phyloP scores from a whole-genome alignment of 1,284 basidiomycete genomes.

The Rhodofomes roseus region DNA sequence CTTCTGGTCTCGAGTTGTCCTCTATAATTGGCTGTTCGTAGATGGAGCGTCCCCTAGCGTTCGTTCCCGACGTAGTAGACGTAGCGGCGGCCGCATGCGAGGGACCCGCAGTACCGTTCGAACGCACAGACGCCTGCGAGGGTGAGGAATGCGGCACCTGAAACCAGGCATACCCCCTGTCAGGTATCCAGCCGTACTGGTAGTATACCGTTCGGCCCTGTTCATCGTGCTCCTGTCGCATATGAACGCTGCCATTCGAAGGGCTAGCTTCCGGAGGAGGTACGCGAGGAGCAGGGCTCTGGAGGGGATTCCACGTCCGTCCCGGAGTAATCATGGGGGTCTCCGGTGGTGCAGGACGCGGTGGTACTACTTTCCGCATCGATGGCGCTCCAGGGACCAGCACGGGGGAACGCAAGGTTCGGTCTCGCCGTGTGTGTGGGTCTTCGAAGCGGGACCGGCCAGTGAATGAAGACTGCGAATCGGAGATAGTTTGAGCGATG shows the following conservation, averaged over 20 bases:
- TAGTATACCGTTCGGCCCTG: neutral
- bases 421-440: conserved; percentile 13
- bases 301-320: neutral
- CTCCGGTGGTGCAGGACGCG: neutral
- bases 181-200: conserved; percentile 14
- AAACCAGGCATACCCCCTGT: conserved; percentile 13
- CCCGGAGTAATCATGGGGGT: neutral
- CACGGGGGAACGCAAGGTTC: conserved; percentile 13
- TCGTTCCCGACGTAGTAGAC: neutral
- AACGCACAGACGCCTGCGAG: neutral
- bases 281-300: neutral
- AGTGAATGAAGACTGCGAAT: neutral
- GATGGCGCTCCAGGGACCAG: conserved; percentile 23
- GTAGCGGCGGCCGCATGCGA: neutral
- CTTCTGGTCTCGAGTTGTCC: neutral
- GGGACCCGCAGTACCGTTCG: neutral
- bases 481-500: neutral
- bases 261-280: neutral
- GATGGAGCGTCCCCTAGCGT: neutral
- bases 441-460: neutral
- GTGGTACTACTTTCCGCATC: conserved; percentile 8
- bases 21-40: conserved; percentile 1
- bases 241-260: neutral
- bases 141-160: conserved; percentile 2
- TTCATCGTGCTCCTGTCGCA: neutral